Percentiles rank a stretch among this genome's conserved stretches.
These are phyloP conservation scores for Alternaria triticimaculans DNA, from an alignment of 2,329 filamentous ascomycete genomes.

Conservation along the genomic window DNA sequence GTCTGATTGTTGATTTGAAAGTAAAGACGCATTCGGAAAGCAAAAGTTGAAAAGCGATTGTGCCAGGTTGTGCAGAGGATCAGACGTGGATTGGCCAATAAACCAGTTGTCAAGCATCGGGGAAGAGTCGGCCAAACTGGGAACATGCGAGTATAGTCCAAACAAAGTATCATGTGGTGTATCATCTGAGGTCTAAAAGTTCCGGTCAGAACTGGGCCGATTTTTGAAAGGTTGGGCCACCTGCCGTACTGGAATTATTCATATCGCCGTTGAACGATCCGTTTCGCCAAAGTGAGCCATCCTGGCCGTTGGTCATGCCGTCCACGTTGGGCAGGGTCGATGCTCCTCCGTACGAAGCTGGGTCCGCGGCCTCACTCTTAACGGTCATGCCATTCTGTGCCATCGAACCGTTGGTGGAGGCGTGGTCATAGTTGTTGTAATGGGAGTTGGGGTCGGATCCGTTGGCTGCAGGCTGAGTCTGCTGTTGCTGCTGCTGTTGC, in stretches of 20 bases:
- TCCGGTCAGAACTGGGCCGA: slow-evolving; percentile 52
- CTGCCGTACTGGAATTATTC: slow-evolving; percentile 54
- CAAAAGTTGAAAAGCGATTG: slow-evolving; percentile 57
- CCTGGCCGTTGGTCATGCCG: slow-evolving; percentile 45
- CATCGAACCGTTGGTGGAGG: slow-evolving; percentile 40
- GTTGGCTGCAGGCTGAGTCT: slow-evolving; percentile 11
- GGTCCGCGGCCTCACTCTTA: slow-evolving; percentile 42
- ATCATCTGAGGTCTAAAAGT: slow-evolving; percentile 53
- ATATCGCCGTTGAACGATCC: slow-evolving; percentile 50
- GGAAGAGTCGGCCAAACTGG: slow-evolving; percentile 51
- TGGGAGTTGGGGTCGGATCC: slow-evolving; percentile 32
- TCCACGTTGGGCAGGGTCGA: slow-evolving; percentile 46
- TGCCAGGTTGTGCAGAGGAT: slow-evolving; percentile 56
- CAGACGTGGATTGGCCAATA: slow-evolving; percentile 44
- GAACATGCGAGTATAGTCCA: slow-evolving; percentile 55
- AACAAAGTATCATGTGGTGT: slow-evolving; percentile 57
- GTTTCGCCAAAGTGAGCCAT: slow-evolving; percentile 53
- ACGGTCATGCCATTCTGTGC: slow-evolving; percentile 43
- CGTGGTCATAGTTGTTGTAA: slow-evolving; percentile 45
- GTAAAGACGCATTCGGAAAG: slow-evolving; percentile 54
- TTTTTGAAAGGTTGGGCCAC: slow-evolving; percentile 53
- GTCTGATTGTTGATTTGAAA: slow-evolving; percentile 27
- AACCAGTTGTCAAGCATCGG: slow-evolving; percentile 51
- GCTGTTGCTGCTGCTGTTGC: slow-evolving; percentile 24
- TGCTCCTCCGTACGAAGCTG: slow-evolving; percentile 41